A percentile compares a stretch with the other conserved stretches of the same genome.
Evolutionary conservation across 2,329 filamentous ascomycete genomes (phyloP).

Genomic region (Raffaelea deltoideospora): DNA sequence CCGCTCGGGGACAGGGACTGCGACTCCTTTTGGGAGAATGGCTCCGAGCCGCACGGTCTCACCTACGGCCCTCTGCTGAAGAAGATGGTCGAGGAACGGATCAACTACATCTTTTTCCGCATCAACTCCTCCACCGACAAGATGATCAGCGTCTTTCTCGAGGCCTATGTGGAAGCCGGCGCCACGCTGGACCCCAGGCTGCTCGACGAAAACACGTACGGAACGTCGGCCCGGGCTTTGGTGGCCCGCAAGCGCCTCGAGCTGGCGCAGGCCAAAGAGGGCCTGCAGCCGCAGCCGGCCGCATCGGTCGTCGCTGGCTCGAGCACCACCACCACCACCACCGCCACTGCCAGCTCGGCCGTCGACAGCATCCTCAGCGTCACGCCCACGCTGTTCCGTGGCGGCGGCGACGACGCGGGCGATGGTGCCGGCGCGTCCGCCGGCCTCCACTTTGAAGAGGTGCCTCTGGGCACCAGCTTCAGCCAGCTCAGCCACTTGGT

Average conservation of each 20-base stretch:
- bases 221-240: not conserved
- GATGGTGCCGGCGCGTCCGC: not conserved
- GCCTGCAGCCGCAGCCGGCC: not conserved
- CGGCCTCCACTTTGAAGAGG: constrained; percentile 14
- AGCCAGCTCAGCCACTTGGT: constrained; percentile 14
- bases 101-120: constrained; percentile 19
- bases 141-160: constrained; percentile 14
- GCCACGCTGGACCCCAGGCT: constrained; percentile 11
- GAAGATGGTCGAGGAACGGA: constrained; percentile 11
- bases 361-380: not conserved
- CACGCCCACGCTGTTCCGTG: not conserved
- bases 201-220: constrained; percentile 12
- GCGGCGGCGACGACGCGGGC: constrained; percentile 1
- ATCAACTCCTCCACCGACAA: constrained; percentile 15
- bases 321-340: too few species aligned
- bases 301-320: too few species aligned
- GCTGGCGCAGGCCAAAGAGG: not conserved
- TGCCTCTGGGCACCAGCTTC: constrained; percentile 13
- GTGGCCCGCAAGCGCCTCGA: not conserved
- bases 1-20: not conserved
- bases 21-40: constrained; percentile 12
- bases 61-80: constrained; percentile 11
- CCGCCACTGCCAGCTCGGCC: not conserved
- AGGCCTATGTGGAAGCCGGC: constrained; percentile 12
- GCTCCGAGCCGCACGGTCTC: constrained; percentile 17